Evolutionary conservation across 306 rosid genomes (phyloP).

Genomic region (Acacia acuminata): DNA sequence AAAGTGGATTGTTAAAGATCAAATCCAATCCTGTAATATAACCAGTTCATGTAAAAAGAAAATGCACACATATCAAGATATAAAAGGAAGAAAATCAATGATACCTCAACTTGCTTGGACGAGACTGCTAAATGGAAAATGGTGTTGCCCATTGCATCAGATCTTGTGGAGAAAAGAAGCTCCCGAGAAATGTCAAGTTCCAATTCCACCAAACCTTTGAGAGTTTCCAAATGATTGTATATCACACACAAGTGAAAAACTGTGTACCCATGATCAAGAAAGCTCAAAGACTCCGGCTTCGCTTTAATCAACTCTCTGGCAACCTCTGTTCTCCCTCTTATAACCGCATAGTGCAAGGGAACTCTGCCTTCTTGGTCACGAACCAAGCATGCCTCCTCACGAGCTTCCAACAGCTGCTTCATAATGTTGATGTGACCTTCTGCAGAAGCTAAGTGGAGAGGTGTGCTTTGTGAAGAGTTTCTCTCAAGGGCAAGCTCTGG

Average conservation of each 20-base stretch:
- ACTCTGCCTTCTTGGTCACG: background rate
- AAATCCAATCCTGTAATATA: too few species aligned
- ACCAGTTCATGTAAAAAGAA: background rate
- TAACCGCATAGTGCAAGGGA: conserved; percentile 27
- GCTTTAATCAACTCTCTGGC: background rate
- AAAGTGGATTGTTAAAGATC: too few species aligned
- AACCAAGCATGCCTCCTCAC: background rate
- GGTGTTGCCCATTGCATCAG: background rate
- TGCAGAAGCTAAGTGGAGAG: conserved; percentile 5
- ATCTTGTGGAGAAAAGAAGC: background rate
- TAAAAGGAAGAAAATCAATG: background rate
- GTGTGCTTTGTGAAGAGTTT: background rate
- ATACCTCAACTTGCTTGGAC: background rate
- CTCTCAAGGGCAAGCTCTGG: background rate
- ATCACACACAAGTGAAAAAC: background rate
- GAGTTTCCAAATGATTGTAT: background rate
- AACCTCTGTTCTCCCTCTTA: conserved; percentile 8
- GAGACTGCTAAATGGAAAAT: background rate
- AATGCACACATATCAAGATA: background rate
- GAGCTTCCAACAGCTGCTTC: background rate
- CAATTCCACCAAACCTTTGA: background rate
- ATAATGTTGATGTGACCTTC: background rate
- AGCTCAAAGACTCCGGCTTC: background rate
- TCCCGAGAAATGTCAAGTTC: background rate
- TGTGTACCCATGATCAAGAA: background rate